Percentiles rank a stretch among this genome's conserved stretches.
These are phyloP conservation scores for Cutaneotrichosporon sp. DNA, from an alignment of 1,284 basidiomycete species.

Conservation along the genomic window DNA sequence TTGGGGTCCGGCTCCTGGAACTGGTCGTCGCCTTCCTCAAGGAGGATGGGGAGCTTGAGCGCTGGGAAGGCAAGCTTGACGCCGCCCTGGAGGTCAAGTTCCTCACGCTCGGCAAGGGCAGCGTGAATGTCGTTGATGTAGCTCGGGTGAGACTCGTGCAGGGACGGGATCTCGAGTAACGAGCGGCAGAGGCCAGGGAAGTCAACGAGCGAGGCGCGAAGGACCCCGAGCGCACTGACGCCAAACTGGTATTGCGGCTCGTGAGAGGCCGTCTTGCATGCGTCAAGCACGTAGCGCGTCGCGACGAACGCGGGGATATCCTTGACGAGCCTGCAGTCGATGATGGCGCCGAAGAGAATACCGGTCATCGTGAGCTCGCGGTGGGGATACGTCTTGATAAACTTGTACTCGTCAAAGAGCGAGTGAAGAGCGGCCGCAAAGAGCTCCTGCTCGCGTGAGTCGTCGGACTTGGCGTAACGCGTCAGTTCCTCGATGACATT, in stretches of 20 bases:
- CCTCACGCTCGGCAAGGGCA: slow-evolving; percentile 55
- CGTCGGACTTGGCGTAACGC: slow-evolving; percentile 75
- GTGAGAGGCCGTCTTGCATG: slow-evolving; percentile 72
- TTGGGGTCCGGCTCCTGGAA: slow-evolving; percentile 74
- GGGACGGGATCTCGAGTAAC: slow-evolving; percentile 77
- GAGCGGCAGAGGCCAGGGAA: slow-evolving; percentile 93
- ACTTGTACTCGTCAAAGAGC: slow-evolving; percentile 99
- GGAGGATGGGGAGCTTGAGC: slow-evolving; percentile 48
- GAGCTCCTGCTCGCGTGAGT: slow-evolving; percentile 83
- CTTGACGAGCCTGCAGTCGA: slow-evolving; percentile 90
- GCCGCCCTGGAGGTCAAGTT: slow-evolving; percentile 51
- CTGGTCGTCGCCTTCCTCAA: slow-evolving; percentile 53
- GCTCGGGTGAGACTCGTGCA: slow-evolving; percentile 81
- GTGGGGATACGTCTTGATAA: slow-evolving; percentile 94
- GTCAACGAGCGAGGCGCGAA: slow-evolving; percentile 81
- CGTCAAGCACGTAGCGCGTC: slow-evolving; percentile 93
- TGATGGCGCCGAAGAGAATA: slow-evolving; percentile 91
- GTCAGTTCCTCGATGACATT: slow-evolving; percentile 85
- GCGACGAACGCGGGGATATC: slow-evolving; percentile 94
- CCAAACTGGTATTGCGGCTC: slow-evolving; percentile 96
- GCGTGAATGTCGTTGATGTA: slow-evolving; percentile 69
- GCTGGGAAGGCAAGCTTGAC: slow-evolving; percentile 47
- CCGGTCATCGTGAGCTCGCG: slow-evolving; percentile 95
- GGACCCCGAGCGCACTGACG: slow-evolving; percentile 80
- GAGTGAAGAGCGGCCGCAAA: slow-evolving; percentile 99